These are phyloP conservation scores for Penicillium sp. DNA, from an alignment of 2,329 filamentous ascomycete genomes.

Conservation along the genomic window DNA sequence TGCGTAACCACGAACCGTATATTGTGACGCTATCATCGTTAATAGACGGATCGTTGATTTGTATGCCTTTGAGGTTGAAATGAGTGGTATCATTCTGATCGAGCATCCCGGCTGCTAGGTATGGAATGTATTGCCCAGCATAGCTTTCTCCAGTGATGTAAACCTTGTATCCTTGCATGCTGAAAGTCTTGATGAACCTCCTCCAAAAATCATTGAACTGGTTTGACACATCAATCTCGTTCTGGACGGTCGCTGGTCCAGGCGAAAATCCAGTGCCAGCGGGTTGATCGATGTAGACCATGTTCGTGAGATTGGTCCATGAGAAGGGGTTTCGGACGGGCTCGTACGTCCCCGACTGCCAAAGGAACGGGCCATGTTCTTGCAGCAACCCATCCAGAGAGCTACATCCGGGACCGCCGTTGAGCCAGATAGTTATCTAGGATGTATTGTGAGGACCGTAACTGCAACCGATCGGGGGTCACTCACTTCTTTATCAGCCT, in stretches of 20 bases:
- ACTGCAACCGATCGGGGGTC: background rate
- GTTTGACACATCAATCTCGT: constrained; percentile 67
- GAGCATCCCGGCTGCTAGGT: constrained; percentile 73
- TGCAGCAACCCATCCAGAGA: constrained; percentile 69
- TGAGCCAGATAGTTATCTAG: constrained; percentile 44
- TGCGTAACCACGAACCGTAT: constrained; percentile 41
- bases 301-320: constrained; percentile 73
- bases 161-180: constrained; percentile 66
- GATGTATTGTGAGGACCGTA: background rate
- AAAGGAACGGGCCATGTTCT: constrained; percentile 73
- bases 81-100: constrained; percentile 66
- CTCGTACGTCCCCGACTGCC: constrained; percentile 67
- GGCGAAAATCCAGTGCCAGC: constrained; percentile 68
- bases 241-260: constrained; percentile 64
- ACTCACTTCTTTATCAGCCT: constrained; percentile 43
- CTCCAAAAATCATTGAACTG: constrained; percentile 78
- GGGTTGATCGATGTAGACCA: constrained; percentile 60
- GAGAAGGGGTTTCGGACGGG: constrained; percentile 68
- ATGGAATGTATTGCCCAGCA: constrained; percentile 68
- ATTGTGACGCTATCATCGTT: constrained; percentile 55
- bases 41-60: constrained; percentile 72
- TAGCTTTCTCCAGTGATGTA: constrained; percentile 76
- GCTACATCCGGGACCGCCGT: constrained; percentile 57
- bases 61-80: constrained; percentile 67
- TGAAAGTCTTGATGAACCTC: constrained; percentile 72